Base-by-base conservation (phyloP, 2,329 filamentous ascomycete species). In the Zymoseptoria passerinii region DNA sequence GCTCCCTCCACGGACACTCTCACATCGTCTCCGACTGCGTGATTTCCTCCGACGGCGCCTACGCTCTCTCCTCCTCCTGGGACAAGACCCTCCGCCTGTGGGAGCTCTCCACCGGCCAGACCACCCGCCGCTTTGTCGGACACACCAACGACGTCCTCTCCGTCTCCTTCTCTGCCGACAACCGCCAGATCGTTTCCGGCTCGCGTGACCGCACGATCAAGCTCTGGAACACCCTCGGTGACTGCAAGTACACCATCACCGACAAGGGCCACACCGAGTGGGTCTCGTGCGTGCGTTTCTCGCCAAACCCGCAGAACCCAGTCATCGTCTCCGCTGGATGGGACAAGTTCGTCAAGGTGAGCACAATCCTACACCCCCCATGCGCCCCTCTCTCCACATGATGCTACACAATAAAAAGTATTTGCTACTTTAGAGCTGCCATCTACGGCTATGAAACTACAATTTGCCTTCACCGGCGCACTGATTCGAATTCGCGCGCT, bases 361-460 rank as follows among this genome's bases (percentile, higher is more conserved):
- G 92, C 84, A 27, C 19, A 28, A 50, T 18, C 29, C 44, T 27
- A 57, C 57, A 56, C 58, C 61, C 54, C 53, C 56, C 63, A 56
- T 67, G 50, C 58, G 58, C 27, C 50, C 29, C 29, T 23, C 23
- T 18, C 67, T 76, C 81, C 81, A 85, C 76, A 94, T 91, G 92
- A 97, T 97, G 92, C 83, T 88, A 85, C 79, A 77, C 35, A 44
- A 16, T n/a, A 59, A 63, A 81, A 91, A 90, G 92, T 97, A 97
- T 97, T 97, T 97, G 94, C 94, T 97, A 97, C 94, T 99, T 97
- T 92, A 96, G 94, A 99, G 91, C 90, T 85, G 80, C 78, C 77
- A 50, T 50, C 49, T 50, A 50, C 77, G 84, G 92, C 90, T 78
- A 96, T 97, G 94, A 99, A 92, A 99, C 90, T 86, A 95, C 82